Conservation (phyloP, 176 grass and related monocot genomes). For the Eremochloa ophiuroides region DNA sequence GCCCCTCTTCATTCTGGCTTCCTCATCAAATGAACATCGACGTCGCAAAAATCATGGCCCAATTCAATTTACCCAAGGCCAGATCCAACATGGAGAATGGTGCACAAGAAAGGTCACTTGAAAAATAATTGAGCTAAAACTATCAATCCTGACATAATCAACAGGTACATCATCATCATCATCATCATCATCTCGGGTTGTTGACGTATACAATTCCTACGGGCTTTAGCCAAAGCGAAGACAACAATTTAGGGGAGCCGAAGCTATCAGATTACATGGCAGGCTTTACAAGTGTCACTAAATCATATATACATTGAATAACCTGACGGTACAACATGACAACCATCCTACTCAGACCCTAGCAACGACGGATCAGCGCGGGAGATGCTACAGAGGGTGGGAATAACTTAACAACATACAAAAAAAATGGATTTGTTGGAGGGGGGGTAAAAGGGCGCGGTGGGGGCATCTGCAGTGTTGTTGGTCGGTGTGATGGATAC, state of each 20-base stretch:
- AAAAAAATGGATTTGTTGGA: slow-evolving; percentile 25
- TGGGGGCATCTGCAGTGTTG: slow-evolving; percentile 15
- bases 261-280: slow-evolving; percentile 38
- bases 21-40: not conserved
- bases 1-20: not conserved
- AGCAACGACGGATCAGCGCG: slow-evolving; percentile 33
- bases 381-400: slow-evolving; percentile 28
- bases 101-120: not conserved
- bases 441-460: not conserved
- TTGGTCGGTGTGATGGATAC: slow-evolving; percentile 21
- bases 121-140: not conserved
- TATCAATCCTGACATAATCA: not conserved
- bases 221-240: not conserved
- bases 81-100: not conserved
- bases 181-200: not conserved
- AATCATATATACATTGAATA: slow-evolving; percentile 46
- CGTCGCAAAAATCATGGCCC: no score
- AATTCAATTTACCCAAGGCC: not conserved
- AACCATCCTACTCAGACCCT: slow-evolving; percentile 17
- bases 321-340: slow-evolving; percentile 24
- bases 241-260: slow-evolving; percentile 18
- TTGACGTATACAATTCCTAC: slow-evolving; percentile 9
- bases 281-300: slow-evolving; percentile 28
- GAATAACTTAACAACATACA: slow-evolving; percentile 38
- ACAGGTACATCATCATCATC: not conserved